phyloP scores from a whole-genome alignment of 1,284 basidiomycete species.

The Boletus holoroseus region DNA sequence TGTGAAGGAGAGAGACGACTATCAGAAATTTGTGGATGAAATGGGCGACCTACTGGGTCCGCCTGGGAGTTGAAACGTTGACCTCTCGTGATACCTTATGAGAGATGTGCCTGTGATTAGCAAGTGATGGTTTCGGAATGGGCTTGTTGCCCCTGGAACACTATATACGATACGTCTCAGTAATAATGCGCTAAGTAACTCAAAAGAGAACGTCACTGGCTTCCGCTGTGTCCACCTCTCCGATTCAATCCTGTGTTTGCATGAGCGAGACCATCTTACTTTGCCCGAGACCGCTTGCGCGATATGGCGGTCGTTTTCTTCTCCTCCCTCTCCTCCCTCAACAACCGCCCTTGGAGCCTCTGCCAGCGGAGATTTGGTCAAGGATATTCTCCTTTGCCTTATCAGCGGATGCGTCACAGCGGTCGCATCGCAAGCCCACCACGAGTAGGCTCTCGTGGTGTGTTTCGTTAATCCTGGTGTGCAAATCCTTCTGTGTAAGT shows the following conservation, averaged over 20 bases:
- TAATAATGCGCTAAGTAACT: conserved; percentile 2
- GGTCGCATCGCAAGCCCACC: conserved; percentile 17
- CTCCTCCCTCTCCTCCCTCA: conserved; percentile 62
- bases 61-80: conserved; percentile 4
- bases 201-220: not conserved
- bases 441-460: conserved; percentile 25
- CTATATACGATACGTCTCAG: not conserved
- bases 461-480: conserved; percentile 53
- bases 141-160: not conserved
- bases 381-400: conserved; percentile 53
- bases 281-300: conserved; percentile 47
- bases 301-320: conserved; percentile 52
- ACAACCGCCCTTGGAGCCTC: conserved; percentile 42
- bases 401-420: conserved; percentile 16
- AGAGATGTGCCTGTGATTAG: not conserved
- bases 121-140: not conserved
- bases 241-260: conserved; percentile 1
- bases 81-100: no score
- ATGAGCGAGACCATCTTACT: conserved; percentile 38
- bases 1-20: conserved; percentile 57
- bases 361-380: conserved; percentile 71
- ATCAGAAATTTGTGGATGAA: conserved; percentile 70
- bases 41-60: conserved; percentile 54
- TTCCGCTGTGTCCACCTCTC: not conserved
- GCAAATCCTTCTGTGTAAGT: conserved; percentile 68